Conservation (phyloP, 2,329 filamentous ascomycete species). For the Nannizziopsis arthrosporioides region DNA sequence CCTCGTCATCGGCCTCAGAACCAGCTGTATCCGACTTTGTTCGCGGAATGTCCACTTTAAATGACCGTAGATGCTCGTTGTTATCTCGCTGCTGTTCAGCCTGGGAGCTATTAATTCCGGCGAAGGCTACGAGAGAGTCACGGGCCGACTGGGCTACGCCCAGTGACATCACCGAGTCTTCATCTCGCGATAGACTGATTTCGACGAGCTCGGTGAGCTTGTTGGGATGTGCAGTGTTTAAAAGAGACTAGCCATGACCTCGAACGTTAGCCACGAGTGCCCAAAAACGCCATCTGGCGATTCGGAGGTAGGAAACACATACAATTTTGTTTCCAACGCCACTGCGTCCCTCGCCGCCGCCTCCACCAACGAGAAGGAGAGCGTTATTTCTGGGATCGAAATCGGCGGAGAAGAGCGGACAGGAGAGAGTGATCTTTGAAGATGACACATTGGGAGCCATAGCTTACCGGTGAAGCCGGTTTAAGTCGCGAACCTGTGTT, state of each 20-base stretch:
- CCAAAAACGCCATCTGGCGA: not conserved
- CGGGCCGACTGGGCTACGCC: conserved; percentile 53
- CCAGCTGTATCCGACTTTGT: conserved; percentile 19
- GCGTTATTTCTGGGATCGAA: conserved; percentile 72
- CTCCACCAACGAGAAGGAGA: conserved; percentile 70
- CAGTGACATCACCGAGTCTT: conserved; percentile 80
- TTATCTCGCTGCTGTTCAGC: conserved; percentile 60
- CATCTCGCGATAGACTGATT: conserved; percentile 65
- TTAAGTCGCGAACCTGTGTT: not conserved
- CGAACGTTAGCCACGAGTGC: not conserved
- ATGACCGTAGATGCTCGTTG: conserved; percentile 74
- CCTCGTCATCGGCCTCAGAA: conserved; percentile 14
- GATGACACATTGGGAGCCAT: conserved; percentile 33
- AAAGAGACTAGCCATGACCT: conserved; percentile 44
- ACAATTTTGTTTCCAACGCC: conserved; percentile 83
- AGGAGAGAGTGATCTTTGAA: conserved; percentile 59
- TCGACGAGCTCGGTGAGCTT: conserved; percentile 57
- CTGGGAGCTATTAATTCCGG: conserved; percentile 73
- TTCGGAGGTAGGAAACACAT: conserved; percentile 27
- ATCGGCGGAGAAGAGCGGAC: conserved; percentile 76
- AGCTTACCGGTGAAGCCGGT: not conserved
- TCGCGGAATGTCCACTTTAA: conserved; percentile 48
- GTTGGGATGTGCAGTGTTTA: conserved; percentile 56
- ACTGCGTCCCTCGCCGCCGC: conserved; percentile 68
- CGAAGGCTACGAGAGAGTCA: conserved; percentile 47